Base-by-base conservation (phyloP, 352 stramenopile species). In the Phytopythium cucurbitacearum region DNA sequence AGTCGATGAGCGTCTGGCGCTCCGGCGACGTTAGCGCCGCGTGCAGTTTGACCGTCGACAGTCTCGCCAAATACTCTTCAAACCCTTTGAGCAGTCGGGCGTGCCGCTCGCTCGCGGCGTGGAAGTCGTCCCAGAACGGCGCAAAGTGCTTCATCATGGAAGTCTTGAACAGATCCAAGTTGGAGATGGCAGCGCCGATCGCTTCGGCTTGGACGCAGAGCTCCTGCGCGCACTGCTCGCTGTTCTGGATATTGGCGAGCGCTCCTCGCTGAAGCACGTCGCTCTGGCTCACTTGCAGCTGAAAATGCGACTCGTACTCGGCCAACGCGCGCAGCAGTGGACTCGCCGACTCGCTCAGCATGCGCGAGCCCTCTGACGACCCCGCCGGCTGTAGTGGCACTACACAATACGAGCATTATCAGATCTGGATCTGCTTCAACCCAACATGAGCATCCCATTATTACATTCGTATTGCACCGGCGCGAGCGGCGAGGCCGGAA, bases 291-390 rank as follows among this genome's bases (percentile, higher is more conserved):
- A 89, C 56, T 51, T 91, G 80, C 41, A 89, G 49, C 56, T 90
- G 77, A 49, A 95, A 95, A 40, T 91, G 76, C 28, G 74, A 76
- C 51, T 95, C 81, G 35, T 92, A 95, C 48, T 95, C 81, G 21
- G 71, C 79, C 33, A 95, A 51, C 11, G 85, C 85, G 6, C 78
- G 69, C 60, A 95, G 73, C 47, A 95, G 69, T 43, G 85, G 85
- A 56, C 78, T 83, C 15, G 77, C 88, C 7, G 82, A 91, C 55
- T 91, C 82, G 66, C 76, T 87, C 48, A 95, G 57, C 54, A 85
- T 73, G 34, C 68, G 73, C 7, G 77, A 88, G 35, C 69, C 74
- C 67, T 87, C 78, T 5, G 83, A 92, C 3, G 80, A 84, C 28
- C 66, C 58, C 34, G 75, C 64, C 0, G 81, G 73, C 12, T 77